Evolutionary conservation across 108 stramenopile genomes (phyloP).

Genomic region (Pelagomonas calceolata): DNA sequence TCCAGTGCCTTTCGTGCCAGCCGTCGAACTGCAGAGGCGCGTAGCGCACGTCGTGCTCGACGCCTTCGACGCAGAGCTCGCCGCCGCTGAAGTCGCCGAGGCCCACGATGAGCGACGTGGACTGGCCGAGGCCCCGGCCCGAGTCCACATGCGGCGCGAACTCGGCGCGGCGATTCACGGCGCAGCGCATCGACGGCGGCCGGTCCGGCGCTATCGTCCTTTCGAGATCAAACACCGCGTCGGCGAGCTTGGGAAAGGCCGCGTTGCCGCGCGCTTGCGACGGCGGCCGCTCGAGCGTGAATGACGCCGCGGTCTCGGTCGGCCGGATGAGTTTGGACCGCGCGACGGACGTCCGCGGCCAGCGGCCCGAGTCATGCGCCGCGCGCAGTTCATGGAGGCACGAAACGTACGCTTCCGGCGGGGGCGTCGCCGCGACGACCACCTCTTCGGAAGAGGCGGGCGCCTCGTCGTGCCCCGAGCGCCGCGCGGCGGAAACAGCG

Average conservation of each 20-base stretch:
- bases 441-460: too few species aligned
- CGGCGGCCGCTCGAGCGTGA: slow-evolving; percentile 64
- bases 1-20: slow-evolving; percentile 82
- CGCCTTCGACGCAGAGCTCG: slow-evolving; percentile 62
- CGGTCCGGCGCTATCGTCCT: slow-evolving; percentile 51
- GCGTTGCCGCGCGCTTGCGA: slow-evolving; percentile 58
- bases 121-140: slow-evolving; percentile 70
- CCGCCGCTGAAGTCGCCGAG: slow-evolving; percentile 75
- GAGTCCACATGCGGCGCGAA: slow-evolving; percentile 83
- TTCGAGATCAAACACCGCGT: slow-evolving; percentile 71
- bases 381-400: slow-evolving; percentile 26
- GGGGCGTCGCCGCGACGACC: neutral
- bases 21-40: slow-evolving; percentile 75
- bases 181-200: slow-evolving; percentile 63
- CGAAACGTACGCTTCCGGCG: neutral
- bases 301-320: slow-evolving; percentile 53
- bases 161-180: slow-evolving; percentile 76
- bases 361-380: slow-evolving; percentile 27
- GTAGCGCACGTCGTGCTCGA: slow-evolving; percentile 58
- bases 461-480: too few species aligned
- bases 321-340: slow-evolving; percentile 46
- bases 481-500: too few species aligned
- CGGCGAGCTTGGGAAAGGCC: slow-evolving; percentile 75
- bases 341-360: slow-evolving; percentile 60
- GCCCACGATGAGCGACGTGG: slow-evolving; percentile 68